Evolutionary conservation across 257 asterid species (phyloP).

Genomic region (Lantana camara): DNA sequence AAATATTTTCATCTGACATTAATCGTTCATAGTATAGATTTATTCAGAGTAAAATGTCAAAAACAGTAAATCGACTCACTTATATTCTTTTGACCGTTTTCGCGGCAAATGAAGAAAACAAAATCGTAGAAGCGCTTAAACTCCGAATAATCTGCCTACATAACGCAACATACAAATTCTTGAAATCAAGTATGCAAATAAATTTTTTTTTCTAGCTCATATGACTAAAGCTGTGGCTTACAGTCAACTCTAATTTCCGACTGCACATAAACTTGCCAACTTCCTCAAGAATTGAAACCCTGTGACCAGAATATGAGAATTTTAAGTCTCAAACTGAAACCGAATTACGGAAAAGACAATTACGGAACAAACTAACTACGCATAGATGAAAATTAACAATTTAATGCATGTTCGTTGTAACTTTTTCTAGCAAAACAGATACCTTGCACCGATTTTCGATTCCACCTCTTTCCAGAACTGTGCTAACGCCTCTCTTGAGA

Average conservation of each 20-base stretch:
- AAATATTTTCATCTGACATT: conserved; percentile 13
- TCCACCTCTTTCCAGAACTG: conserved; percentile 63
- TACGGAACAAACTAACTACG: background rate
- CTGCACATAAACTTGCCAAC: conserved; percentile 72
- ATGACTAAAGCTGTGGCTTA: conserved; percentile 34
- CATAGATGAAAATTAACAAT: too few species aligned
- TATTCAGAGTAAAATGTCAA: background rate
- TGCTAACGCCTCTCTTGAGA: conserved; percentile 59
- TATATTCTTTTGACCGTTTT: conserved; percentile 88
- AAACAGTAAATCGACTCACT: conserved; percentile 54
- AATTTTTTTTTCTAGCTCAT: conserved; percentile 7
- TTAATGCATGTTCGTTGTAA: background rate
- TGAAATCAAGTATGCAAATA: conserved; percentile 18
- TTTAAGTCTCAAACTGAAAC: conserved; percentile 19
- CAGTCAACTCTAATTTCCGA: conserved; percentile 64
- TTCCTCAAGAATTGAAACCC: conserved; percentile 73
- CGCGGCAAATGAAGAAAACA: conserved; percentile 93
- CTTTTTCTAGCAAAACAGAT: conserved; percentile 23
- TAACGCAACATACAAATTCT: conserved; percentile 22
- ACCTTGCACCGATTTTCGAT: conserved; percentile 60
- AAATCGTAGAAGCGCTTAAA: conserved; percentile 85
- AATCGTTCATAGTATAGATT: conserved; percentile 20
- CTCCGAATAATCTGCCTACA: conserved; percentile 79
- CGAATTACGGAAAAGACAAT: too few species aligned
- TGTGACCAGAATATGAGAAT: conserved; percentile 34